Conservation (phyloP, 441 rosid genomes). For the Adansonia madagascariensis region DNA sequence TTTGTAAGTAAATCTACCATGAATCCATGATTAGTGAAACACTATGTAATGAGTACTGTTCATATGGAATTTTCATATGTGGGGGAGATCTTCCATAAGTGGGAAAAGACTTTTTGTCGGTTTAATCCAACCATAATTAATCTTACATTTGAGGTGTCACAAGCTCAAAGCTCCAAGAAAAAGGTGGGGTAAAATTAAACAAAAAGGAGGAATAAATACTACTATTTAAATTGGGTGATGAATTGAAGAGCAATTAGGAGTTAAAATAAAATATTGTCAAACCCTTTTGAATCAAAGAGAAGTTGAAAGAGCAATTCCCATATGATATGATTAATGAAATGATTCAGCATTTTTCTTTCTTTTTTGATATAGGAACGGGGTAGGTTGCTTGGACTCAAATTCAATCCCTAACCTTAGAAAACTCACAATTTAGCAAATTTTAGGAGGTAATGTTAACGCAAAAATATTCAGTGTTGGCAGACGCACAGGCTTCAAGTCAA, state of each 20-base stretch:
- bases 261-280: not conserved
- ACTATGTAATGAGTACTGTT: not conserved
- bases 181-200: not conserved
- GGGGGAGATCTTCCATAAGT: slow-evolving; percentile 5
- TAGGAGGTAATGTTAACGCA: not conserved
- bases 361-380: too few relatives aligned
- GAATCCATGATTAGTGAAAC: not conserved
- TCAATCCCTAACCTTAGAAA: too few relatives aligned
- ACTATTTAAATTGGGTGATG: not conserved
- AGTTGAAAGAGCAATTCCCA: not conserved
- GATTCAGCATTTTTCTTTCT: not conserved
- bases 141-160: too few relatives aligned
- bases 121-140: too few relatives aligned
- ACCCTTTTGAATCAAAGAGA: not conserved
- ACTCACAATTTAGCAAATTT: not conserved
- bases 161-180: not conserved
- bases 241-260: not conserved
- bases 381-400: too few relatives aligned
- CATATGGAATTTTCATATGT: slow-evolving; percentile 17
- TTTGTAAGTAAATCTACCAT: slow-evolving; percentile 33
- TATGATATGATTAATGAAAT: not conserved
- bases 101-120: too few relatives aligned
- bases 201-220: not conserved
- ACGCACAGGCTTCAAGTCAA: not conserved
- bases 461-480: not conserved